These are phyloP conservation scores for Vachellia collinsii DNA, from an alignment of 306 rosid genomes.

Conservation along the genomic window DNA sequence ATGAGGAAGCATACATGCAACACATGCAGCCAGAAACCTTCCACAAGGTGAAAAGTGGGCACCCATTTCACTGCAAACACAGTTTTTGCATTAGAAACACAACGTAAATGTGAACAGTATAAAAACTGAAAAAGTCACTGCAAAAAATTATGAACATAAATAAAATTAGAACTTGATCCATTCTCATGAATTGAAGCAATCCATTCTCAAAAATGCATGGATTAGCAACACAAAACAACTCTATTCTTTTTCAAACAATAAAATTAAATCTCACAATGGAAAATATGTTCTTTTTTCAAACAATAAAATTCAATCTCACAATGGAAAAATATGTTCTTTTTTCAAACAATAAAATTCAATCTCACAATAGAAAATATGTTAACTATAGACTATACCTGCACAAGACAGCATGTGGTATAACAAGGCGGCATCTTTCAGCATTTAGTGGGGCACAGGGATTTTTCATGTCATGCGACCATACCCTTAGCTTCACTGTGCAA, in stretches of 20 bases:
- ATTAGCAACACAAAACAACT: slow-evolving; percentile 9
- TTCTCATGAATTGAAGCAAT: slow-evolving; percentile 25
- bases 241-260: slow-evolving; percentile 12
- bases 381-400: slow-evolving; percentile 71
- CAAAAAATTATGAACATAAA: background rate
- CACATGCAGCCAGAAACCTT: slow-evolving; percentile 97
- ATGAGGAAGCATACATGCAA: slow-evolving; percentile 92
- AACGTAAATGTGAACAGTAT: background rate
- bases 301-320: slow-evolving; percentile 3
- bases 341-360: slow-evolving; percentile 15
- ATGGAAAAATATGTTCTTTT: background rate
- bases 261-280: slow-evolving; percentile 10
- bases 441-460: slow-evolving; percentile 72
- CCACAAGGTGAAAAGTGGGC: slow-evolving; percentile 99
- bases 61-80: slow-evolving; percentile 96
- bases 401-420: slow-evolving; percentile 90
- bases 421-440: slow-evolving; percentile 74
- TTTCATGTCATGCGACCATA: slow-evolving; percentile 89
- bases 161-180: slow-evolving; percentile 3
- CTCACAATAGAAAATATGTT: slow-evolving; percentile 6
- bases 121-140: background rate
- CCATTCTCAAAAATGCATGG: slow-evolving; percentile 23
- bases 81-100: slow-evolving; percentile 28
- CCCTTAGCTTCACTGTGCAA: slow-evolving; percentile 92
- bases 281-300: slow-evolving; percentile 12